These are phyloP conservation scores for Lagenaria siceraria DNA, from an alignment of 306 rosid species.

Conservation along the genomic window DNA sequence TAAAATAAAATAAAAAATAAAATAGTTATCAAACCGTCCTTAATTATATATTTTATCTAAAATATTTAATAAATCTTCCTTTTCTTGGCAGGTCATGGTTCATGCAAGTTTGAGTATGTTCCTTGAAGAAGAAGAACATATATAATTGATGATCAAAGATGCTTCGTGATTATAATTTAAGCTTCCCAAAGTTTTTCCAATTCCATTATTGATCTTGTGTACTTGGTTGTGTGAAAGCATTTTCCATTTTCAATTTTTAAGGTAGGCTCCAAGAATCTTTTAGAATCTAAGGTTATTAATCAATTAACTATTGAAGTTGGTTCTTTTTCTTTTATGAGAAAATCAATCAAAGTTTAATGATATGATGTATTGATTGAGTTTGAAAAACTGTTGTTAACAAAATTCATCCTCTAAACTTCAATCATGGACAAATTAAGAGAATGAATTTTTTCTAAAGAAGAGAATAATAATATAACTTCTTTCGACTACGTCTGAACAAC, in stretches of 20 bases:
- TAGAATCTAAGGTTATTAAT: neutral
- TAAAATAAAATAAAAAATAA: too few relatives aligned
- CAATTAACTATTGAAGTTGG: neutral
- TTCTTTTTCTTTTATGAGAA: neutral
- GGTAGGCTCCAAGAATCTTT: neutral
- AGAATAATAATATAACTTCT: too few relatives aligned
- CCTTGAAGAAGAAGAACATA: conserved; percentile 19
- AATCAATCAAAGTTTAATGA: neutral
- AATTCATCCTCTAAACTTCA: too few relatives aligned
- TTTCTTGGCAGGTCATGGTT: conserved; percentile 35
- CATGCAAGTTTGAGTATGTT: conserved; percentile 49
- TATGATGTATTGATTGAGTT: neutral
- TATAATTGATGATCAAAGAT: neutral
- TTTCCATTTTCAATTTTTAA: neutral
- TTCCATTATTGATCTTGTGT: neutral
- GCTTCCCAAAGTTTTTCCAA: neutral
- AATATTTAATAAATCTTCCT: neutral
- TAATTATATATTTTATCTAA: too few relatives aligned
- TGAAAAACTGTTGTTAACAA: too few relatives aligned
- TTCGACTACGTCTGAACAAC: too few relatives aligned
- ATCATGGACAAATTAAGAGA: too few relatives aligned
- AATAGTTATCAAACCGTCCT: too few relatives aligned
- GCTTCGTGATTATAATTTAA: neutral
- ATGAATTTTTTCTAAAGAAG: too few relatives aligned
- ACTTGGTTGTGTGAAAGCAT: neutral